Percentiles rank a stretch among this genome's conserved stretches.
These are phyloP conservation scores for Annulohypoxylon bovei DNA, from an alignment of 495 filamentous ascomycete species.

Conservation along the genomic window DNA sequence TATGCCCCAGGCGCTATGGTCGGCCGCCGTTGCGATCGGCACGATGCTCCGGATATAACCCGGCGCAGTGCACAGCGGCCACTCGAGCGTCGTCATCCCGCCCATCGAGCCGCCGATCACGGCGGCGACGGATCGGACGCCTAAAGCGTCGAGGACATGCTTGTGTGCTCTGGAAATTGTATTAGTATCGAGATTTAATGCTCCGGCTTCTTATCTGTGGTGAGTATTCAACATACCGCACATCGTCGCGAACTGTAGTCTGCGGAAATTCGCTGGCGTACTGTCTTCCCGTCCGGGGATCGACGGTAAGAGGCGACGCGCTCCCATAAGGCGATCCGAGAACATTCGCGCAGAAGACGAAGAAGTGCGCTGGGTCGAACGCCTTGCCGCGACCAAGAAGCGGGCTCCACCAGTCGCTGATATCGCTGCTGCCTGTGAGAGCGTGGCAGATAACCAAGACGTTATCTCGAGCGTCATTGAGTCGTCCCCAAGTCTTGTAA, in stretches of 20 bases:
- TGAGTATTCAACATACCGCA: conserved; percentile 39
- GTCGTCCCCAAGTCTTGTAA: conserved; percentile 52
- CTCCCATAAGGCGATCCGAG: conserved; percentile 53
- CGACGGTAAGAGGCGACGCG: conserved; percentile 45
- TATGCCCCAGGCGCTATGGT: conserved; percentile 53
- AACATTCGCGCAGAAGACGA: conserved; percentile 51
- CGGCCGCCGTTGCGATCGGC: conserved; percentile 49
- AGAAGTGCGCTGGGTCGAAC: conserved; percentile 49
- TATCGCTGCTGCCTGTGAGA: conserved; percentile 52
- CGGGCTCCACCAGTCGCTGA: conserved; percentile 51
- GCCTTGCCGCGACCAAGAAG: conserved; percentile 48
- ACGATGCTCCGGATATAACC: conserved; percentile 49
- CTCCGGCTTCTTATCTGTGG: neutral
- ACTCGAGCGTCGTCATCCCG: conserved; percentile 53
- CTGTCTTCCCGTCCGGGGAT: conserved; percentile 42
- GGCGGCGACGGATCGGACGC: conserved; percentile 45
- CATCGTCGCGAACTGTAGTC: conserved; percentile 54
- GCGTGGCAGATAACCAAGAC: conserved; percentile 53
- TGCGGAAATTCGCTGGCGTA: conserved; percentile 51
- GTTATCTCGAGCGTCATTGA: conserved; percentile 48
- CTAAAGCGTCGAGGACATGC: conserved; percentile 49
- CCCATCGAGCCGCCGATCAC: conserved; percentile 54
- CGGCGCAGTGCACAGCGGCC: conserved; percentile 44
- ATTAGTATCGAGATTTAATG: conserved; percentile 1
- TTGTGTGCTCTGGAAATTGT: conserved; percentile 45